Evolutionary conservation across 148 eudicot species (phyloP), one percentile per base, ranked within the genome.

Genomic region (Arbutus unedo): DNA sequence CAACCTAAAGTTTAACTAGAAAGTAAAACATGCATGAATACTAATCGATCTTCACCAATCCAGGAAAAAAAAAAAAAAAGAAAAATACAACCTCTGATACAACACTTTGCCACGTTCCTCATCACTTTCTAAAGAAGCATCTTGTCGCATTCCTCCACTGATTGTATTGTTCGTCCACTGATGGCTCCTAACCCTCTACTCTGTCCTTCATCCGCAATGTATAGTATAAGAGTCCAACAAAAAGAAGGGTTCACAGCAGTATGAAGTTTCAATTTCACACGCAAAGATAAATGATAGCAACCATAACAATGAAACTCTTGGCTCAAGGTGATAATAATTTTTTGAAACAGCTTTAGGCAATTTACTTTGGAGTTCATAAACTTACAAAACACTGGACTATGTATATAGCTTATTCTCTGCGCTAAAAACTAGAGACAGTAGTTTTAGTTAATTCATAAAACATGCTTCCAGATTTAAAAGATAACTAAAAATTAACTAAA

Each of bases 151-250:
- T n/a, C n/a, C n/a, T n/a, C n/a, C n/a, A n/a, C n/a, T n/a, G n/a
- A n/a, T n/a, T n/a, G n/a, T n/a, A n/a, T n/a, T n/a, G n/a, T n/a
- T n/a, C n/a, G n/a, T n/a, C n/a, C n/a, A n/a, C n/a, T n/a, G n/a
- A n/a, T n/a, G n/a, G n/a, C n/a, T n/a, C n/a, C n/a, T n/a, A n/a
- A n/a, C n/a, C n/a, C n/a, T n/a, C n/a, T n/a, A n/a, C n/a, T n/a
- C n/a, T n/a, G n/a, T n/a, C n/a, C n/a, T n/a, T 89, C 97, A 94
- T 92, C 99, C 94, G 94, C n/a, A n/a, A n/a, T 79, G 85, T 76
- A 85, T 84, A 79, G 84, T 79, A 85, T 77, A 86, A 84, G 74
- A 56, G 53, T 77, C 91, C 87, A 50, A 77, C 5, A 19, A 38
- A 67, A 79, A 49, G n/a, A 62, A 41, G 11, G 59, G 74, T 18